Base-by-base conservation (phyloP, 805 yeast genomes). In the Saccharomycopsis fibuligera region DNA sequence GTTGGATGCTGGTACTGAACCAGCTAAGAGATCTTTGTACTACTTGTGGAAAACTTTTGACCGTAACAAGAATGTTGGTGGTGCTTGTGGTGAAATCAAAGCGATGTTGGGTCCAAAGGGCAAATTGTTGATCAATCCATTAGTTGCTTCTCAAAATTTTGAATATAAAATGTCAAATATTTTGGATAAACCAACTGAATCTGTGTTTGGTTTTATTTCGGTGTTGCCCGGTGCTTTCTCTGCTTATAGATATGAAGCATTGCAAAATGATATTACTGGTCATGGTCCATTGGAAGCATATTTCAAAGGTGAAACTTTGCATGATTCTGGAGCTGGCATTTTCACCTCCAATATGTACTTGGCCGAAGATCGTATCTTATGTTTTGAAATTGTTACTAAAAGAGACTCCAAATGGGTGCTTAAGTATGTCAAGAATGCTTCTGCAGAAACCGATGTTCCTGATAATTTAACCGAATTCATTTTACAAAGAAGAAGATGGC, bases 191-290 rank as follows among this genome's bases (percentile, higher is more conserved):
- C 97, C 99, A 0, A 84, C 90, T 75, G 99, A 91, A 64, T 83
- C 95, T 4, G 87, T 84, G 1, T 91, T 91, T 67, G 99, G 99
- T 0, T 91, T 88, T 61, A 90, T 91, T 57, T 78, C 95, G 0
- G 98, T 93, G 51, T 72, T 93, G 47, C 98, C 98, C 0, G 98
- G 98, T 60, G 98, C 98, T 0, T 90, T 93, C 59, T 86, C 96
- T 9, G 99, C 98, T 0, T 91, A 93, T 64, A 70, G 98, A 51
- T 90, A 81, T 59, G 77, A 72, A 39, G 98, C 98, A 0, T 71
- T 91, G 38, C 75, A 74, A 56, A 81, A 83, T 57, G 71, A 71
- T 37, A 45, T 50, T 6, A 73, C 79, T 51, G 96, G 96, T 4
- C 78, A 78, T 40, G 89, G 88, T 1, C 99, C 99, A 2, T 67